Percentiles rank a stretch among this genome's conserved stretches.
phyloP scores from a whole-genome alignment of 148 eudicot genomes.

The Silene conica region DNA sequence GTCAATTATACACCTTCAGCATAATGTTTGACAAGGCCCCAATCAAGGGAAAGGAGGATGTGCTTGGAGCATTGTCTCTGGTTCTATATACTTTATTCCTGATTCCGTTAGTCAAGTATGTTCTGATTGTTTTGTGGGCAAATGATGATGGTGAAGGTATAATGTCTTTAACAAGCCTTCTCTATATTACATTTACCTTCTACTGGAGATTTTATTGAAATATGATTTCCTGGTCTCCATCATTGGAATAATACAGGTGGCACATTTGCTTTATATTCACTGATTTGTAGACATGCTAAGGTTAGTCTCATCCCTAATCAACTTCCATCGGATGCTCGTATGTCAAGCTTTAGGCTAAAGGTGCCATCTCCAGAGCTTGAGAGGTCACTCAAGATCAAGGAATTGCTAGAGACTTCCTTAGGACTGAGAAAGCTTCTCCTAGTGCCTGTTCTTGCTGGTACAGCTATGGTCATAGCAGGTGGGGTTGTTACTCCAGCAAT shows the following conservation, averaged over 20 bases:
- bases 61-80: conserved; percentile 87
- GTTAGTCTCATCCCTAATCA: conserved; percentile 96
- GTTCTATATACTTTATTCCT: conserved; percentile 83
- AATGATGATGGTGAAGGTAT: conserved; percentile 98
- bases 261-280: conserved; percentile 92
- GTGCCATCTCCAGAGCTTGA: conserved; percentile 97
- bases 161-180: conserved; percentile 18
- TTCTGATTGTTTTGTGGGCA: conserved; percentile 89
- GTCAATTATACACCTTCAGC: conserved; percentile 91
- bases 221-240: conserved; percentile 8
- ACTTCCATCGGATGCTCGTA: conserved; percentile 88
- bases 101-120: conserved; percentile 75
- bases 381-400: conserved; percentile 91
- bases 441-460: conserved; percentile 87
- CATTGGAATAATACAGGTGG: conserved; percentile 65
- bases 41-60: conserved; percentile 74
- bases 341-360: conserved; percentile 93
- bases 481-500: conserved; percentile 98
- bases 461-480: conserved; percentile 96
- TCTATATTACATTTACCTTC: conserved; percentile 8
- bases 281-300: conserved; percentile 95
- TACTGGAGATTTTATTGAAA: background rate
- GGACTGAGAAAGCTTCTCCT: conserved; percentile 77
- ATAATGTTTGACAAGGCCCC: conserved; percentile 98
- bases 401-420: conserved; percentile 72